These are phyloP conservation scores for Cupressus sempervirens DNA, from an alignment of 75 land plant species.

Conservation along the genomic window DNA sequence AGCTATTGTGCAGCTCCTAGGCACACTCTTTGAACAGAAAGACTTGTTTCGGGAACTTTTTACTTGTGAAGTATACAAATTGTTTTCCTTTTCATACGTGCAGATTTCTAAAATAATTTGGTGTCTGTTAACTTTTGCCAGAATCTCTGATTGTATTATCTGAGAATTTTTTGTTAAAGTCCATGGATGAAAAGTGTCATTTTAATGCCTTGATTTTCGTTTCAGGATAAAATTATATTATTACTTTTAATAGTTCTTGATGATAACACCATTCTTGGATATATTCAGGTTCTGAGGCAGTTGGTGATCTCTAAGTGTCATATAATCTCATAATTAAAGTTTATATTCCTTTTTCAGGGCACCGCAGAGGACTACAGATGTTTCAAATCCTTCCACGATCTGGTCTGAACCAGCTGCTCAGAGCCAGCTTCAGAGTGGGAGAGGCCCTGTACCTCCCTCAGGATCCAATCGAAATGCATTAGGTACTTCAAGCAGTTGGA, in stretches of 20 bases:
- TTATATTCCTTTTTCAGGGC: background rate
- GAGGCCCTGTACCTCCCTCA: background rate
- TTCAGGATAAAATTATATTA: background rate
- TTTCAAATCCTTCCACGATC: background rate
- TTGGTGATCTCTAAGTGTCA: background rate
- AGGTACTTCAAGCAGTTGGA: background rate
- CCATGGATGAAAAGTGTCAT: background rate
- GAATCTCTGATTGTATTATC: background rate
- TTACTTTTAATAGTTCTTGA: background rate
- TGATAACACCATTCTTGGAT: background rate
- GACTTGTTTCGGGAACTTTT: background rate
- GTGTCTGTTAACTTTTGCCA: background rate
- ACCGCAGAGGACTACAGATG: background rate
- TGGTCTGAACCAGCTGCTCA: background rate
- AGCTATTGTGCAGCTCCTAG: background rate
- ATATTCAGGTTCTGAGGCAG: background rate
- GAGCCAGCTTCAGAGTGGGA: background rate
- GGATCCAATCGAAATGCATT: background rate
- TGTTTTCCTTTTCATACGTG: background rate
- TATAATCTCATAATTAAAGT: background rate
- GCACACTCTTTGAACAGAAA: background rate
- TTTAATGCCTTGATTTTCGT: background rate
- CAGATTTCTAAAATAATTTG: background rate
- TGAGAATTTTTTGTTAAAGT: background rate
- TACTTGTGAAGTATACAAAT: background rate